These are phyloP conservation scores for Arabidopsis arenosa DNA, from an alignment of 345 rosid genomes.

Conservation along the genomic window DNA sequence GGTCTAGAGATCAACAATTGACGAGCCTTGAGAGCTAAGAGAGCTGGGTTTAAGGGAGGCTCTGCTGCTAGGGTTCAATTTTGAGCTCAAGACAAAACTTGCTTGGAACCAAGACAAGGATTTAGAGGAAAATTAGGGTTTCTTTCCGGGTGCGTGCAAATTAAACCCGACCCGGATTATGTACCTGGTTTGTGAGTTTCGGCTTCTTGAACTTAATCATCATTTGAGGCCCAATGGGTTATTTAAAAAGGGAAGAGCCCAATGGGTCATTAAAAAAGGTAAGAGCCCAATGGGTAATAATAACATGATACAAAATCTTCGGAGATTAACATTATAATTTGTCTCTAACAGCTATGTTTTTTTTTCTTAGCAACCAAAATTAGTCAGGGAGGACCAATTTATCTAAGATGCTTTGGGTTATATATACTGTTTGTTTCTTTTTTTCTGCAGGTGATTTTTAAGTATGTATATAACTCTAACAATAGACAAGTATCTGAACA, in stretches of 20 bases:
- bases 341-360: not conserved
- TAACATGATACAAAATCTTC: not conserved
- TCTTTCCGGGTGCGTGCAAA: not conserved
- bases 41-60: slow-evolving; percentile 42
- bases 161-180: slow-evolving; percentile 25
- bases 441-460: slow-evolving; percentile 20
- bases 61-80: slow-evolving; percentile 37
- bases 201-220: not conserved
- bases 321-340: not conserved
- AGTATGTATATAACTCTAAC: not conserved
- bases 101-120: not conserved
- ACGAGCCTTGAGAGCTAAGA: slow-evolving; percentile 64
- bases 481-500: slow-evolving; percentile 10
- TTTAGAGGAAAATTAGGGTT: slow-evolving; percentile 28
- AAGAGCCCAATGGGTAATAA: not conserved
- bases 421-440: not conserved
- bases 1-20: slow-evolving; percentile 52
- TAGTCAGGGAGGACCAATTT: too few species aligned
- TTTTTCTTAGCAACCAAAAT: too few species aligned
- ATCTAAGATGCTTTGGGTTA: not conserved
- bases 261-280: not conserved
- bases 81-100: not conserved
- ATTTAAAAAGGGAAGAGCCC: not conserved
- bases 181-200: not conserved
- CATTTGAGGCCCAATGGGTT: not conserved